These are phyloP conservation scores for Globisporangium paddicum DNA, from an alignment of 352 stramenopile genomes.

Conservation along the genomic window DNA sequence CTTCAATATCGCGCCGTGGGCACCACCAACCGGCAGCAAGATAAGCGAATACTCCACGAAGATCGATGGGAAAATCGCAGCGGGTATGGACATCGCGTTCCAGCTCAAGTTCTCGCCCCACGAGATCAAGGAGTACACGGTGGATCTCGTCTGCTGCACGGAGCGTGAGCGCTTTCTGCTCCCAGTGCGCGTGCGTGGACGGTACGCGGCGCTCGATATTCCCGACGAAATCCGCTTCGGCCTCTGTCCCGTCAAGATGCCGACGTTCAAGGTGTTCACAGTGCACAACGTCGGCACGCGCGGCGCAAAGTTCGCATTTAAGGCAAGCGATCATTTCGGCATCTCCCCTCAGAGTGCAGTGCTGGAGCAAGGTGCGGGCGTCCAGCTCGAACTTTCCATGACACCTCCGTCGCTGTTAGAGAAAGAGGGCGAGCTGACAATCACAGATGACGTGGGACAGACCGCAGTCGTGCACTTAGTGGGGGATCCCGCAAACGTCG, in stretches of 20 bases:
- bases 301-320: slow-evolving; percentile 73
- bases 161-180: slow-evolving; percentile 94
- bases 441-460: slow-evolving; percentile 81
- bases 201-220: slow-evolving; percentile 84
- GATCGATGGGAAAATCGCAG: slow-evolving; percentile 80
- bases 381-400: slow-evolving; percentile 82
- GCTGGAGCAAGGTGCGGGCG: slow-evolving; percentile 53
- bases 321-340: slow-evolving; percentile 47
- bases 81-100: slow-evolving; percentile 93
- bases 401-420: slow-evolving; percentile 26
- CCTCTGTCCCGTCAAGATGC: slow-evolving; percentile 83
- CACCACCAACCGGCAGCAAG: slow-evolving; percentile 11
- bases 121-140: slow-evolving; percentile 82
- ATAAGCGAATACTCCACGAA: background rate
- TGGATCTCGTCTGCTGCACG: slow-evolving; percentile 92
- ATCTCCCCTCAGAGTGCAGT: slow-evolving; percentile 57
- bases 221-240: slow-evolving; percentile 89
- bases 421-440: slow-evolving; percentile 70
- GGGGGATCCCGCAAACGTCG: slow-evolving; percentile 80
- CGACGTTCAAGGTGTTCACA: slow-evolving; percentile 70
- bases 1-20: slow-evolving; percentile 67
- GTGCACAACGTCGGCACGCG: slow-evolving; percentile 89
- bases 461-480: slow-evolving; percentile 62
- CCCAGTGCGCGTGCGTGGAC: slow-evolving; percentile 82
- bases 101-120: slow-evolving; percentile 89